Conservation (phyloP, 2,329 filamentous ascomycete genomes). For the Fusarium sulawesiense region DNA sequence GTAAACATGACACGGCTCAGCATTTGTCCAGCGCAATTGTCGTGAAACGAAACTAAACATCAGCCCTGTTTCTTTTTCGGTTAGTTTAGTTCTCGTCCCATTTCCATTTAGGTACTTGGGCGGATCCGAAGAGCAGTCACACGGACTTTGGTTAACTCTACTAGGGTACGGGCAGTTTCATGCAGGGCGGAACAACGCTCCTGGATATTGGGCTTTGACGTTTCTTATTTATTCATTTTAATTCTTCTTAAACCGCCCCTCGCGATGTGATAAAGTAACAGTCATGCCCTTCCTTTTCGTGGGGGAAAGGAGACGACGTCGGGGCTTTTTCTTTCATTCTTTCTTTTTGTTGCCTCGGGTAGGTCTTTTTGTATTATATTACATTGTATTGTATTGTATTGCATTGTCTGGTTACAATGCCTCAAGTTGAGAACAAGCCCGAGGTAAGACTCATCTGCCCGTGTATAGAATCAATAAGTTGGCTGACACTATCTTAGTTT, state of each 20-base stretch:
- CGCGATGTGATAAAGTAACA: background rate
- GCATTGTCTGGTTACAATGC: constrained; percentile 2
- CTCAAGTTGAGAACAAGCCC: background rate
- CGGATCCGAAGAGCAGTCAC: background rate
- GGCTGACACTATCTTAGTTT: constrained; percentile 30
- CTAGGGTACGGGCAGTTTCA: background rate
- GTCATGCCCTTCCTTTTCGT: background rate
- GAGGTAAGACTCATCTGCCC: background rate
- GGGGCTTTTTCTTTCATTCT: background rate
- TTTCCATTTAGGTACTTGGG: background rate
- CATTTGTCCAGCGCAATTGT: background rate
- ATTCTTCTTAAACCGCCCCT: background rate
- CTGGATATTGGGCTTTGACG: background rate
- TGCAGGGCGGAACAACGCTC: background rate
- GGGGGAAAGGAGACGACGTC: background rate
- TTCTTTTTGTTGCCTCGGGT: background rate
- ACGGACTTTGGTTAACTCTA: background rate
- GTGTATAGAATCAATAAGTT: background rate
- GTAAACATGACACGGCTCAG: background rate
- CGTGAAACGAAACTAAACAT: constrained; percentile 1
- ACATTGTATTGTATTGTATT: background rate
- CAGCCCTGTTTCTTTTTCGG: background rate
- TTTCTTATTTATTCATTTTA: background rate
- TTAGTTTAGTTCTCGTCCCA: background rate
- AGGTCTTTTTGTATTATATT: background rate